A percentile compares a stretch with the other conserved stretches of the same genome.
These are phyloP conservation scores for Monosporozyma aerobia DNA, from an alignment of 805 yeast genomes.

Conservation along the genomic window DNA sequence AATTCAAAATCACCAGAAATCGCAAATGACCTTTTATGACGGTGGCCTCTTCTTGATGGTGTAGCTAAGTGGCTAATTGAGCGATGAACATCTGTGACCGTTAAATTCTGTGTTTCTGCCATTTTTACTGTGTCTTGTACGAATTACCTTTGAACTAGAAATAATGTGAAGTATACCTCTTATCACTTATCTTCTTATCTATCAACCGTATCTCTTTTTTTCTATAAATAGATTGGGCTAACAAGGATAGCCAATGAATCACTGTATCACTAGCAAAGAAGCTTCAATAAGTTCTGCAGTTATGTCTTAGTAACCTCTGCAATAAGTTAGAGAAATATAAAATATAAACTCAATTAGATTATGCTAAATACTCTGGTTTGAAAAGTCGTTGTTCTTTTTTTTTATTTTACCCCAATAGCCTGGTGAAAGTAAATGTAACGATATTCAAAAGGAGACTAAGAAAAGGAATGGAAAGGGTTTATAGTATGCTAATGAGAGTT, in stretches of 20 bases:
- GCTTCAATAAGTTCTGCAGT: not conserved
- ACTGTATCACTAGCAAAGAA: not conserved
- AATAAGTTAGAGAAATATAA: not conserved
- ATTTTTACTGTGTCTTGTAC: constrained; percentile 1
- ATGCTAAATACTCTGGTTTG: not conserved
- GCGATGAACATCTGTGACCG: constrained; percentile 8
- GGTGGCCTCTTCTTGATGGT: constrained; percentile 46
- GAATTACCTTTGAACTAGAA: not conserved
- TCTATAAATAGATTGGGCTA: not conserved
- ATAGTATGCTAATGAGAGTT: not conserved
- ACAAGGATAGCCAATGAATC: not conserved
- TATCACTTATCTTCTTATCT: not conserved
- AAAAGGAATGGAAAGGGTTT: not conserved
- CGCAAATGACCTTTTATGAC: constrained; percentile 81
- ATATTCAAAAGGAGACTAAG: not conserved
- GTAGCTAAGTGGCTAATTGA: constrained; percentile 12
- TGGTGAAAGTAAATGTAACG: not conserved
- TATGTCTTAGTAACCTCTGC: not conserved
- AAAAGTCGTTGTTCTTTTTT: not conserved
- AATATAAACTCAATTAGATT: not conserved
- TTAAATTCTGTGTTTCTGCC: constrained; percentile 17
- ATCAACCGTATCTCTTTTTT: not conserved
- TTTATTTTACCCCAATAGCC: not conserved
- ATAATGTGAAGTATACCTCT: not conserved
- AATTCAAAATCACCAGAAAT: constrained; percentile 78